phyloP scores from a whole-genome alignment of 1,139 yeast species.

The Suhomyces yuchorum region DNA sequence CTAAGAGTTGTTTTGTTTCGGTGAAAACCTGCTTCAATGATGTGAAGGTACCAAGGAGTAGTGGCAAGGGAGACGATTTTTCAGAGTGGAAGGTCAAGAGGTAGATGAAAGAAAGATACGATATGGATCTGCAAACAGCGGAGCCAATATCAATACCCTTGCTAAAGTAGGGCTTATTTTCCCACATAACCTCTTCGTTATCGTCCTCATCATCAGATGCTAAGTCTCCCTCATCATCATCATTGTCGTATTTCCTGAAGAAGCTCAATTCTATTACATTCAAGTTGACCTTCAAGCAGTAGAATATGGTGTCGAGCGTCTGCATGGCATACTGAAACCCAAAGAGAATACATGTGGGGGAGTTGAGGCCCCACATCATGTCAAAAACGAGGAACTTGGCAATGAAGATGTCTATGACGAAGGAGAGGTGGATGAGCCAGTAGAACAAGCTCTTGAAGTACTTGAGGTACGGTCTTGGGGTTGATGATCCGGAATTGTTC shows the following conservation, averaged over 20 bases:
- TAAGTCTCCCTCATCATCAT: slow-evolving; percentile 10
- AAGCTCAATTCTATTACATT: slow-evolving; percentile 58
- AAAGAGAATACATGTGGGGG: slow-evolving; percentile 57
- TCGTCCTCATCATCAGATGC: slow-evolving; percentile 38
- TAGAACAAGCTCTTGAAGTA: slow-evolving; percentile 25
- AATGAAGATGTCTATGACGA: slow-evolving; percentile 52
- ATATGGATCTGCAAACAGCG: slow-evolving; percentile 41
- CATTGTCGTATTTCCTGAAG: slow-evolving; percentile 21
- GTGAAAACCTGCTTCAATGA: slow-evolving; percentile 52
- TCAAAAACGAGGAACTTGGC: slow-evolving; percentile 62
- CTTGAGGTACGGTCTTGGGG: slow-evolving; percentile 29
- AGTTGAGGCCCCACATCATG: slow-evolving; percentile 54
- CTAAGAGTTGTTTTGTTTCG: slow-evolving; percentile 53
- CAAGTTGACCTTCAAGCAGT: slow-evolving; percentile 51
- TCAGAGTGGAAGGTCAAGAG: slow-evolving; percentile 50
- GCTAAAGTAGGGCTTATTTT: slow-evolving; percentile 61
- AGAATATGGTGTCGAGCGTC: slow-evolving; percentile 55
- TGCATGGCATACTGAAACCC: slow-evolving; percentile 78
- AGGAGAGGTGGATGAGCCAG: slow-evolving; percentile 42
- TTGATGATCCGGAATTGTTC: slow-evolving; percentile 35
- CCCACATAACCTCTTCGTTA: slow-evolving; percentile 68
- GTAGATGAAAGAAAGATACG: slow-evolving; percentile 39
- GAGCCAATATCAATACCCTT: slow-evolving; percentile 60
- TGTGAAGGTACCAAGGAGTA: slow-evolving; percentile 66
- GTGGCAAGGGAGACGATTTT: slow-evolving; percentile 63